These are phyloP conservation scores for Aleurites moluccanus DNA, from an alignment of 441 rosid species.

Conservation along the genomic window DNA sequence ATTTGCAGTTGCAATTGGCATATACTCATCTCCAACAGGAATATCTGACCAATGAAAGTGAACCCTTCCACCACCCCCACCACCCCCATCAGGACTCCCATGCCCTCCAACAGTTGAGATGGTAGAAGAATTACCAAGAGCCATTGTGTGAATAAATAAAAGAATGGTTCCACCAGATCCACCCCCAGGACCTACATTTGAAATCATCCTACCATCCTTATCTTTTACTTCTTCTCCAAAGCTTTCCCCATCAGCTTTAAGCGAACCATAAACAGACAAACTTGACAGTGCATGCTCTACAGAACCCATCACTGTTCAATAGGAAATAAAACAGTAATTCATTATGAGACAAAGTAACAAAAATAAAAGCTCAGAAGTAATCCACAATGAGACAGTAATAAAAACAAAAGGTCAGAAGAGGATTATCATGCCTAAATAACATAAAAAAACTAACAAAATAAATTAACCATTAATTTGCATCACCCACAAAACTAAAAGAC, in stretches of 20 bases:
- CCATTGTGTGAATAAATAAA: slow-evolving; percentile 56
- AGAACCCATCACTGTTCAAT: slow-evolving; percentile 86
- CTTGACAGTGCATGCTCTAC: slow-evolving; percentile 80
- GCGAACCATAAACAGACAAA: slow-evolving; percentile 71
- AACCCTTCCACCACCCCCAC: slow-evolving; percentile 95
- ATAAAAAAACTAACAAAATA: background rate
- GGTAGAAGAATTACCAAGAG: slow-evolving; percentile 53
- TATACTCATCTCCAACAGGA: slow-evolving; percentile 76
- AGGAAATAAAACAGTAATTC: slow-evolving; percentile 15
- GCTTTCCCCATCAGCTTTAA: slow-evolving; percentile 84
- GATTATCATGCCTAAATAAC: too few relatives aligned
- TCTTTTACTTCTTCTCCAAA: slow-evolving; percentile 51
- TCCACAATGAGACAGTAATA: slow-evolving; percentile 9
- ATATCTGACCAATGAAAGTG: slow-evolving; percentile 92
- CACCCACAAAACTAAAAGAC: background rate
- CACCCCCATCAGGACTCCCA: slow-evolving; percentile 80
- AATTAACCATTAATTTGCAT: background rate
- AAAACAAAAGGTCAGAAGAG: background rate
- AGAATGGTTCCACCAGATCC: slow-evolving; percentile 97
- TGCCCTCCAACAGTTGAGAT: slow-evolving; percentile 80
- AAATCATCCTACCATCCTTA: slow-evolving; percentile 31
- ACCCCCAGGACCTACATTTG: slow-evolving; percentile 80
- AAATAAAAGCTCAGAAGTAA: background rate
- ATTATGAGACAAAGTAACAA: slow-evolving; percentile 2
- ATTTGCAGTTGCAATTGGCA: slow-evolving; percentile 71